These are phyloP conservation scores for Pyrus hybrid DNA, from an alignment of 331 rosid species.

Conservation along the genomic window DNA sequence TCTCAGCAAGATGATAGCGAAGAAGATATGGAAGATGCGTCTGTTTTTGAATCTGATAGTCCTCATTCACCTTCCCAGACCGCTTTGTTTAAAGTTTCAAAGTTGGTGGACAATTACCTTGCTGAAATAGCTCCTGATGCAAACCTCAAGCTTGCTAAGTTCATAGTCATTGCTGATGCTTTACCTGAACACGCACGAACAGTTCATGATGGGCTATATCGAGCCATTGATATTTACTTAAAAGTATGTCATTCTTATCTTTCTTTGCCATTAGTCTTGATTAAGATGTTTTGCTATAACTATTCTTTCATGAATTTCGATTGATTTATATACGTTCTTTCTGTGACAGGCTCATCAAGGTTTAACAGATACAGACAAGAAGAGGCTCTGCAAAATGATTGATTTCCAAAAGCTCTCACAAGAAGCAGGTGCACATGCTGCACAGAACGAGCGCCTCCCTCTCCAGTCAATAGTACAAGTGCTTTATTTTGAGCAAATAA, in stretches of 20 bases:
- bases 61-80: conserved; percentile 83
- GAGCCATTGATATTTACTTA: conserved; percentile 83
- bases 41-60: conserved; percentile 83
- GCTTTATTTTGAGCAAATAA: conserved; percentile 82
- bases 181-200: conserved; percentile 87
- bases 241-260: conserved; percentile 46
- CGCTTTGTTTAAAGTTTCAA: conserved; percentile 72
- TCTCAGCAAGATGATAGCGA: conserved; percentile 96
- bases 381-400: conserved; percentile 74
- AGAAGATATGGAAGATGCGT: conserved; percentile 80
- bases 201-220: conserved; percentile 77
- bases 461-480: conserved; percentile 96
- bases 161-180: conserved; percentile 78
- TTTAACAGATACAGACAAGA: conserved; percentile 66
- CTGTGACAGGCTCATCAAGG: conserved; percentile 80
- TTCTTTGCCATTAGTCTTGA: not conserved
- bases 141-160: conserved; percentile 85
- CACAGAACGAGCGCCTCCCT: conserved; percentile 96
- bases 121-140: conserved; percentile 99
- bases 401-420: conserved; percentile 95
- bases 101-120: conserved; percentile 85
- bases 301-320: too few species aligned
- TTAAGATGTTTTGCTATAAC: too few species aligned
- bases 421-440: conserved; percentile 98
- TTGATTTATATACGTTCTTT: not conserved